Evolutionary conservation across 1,139 yeast species (phyloP).

Genomic region (Saccharomyces hybrid): DNA sequence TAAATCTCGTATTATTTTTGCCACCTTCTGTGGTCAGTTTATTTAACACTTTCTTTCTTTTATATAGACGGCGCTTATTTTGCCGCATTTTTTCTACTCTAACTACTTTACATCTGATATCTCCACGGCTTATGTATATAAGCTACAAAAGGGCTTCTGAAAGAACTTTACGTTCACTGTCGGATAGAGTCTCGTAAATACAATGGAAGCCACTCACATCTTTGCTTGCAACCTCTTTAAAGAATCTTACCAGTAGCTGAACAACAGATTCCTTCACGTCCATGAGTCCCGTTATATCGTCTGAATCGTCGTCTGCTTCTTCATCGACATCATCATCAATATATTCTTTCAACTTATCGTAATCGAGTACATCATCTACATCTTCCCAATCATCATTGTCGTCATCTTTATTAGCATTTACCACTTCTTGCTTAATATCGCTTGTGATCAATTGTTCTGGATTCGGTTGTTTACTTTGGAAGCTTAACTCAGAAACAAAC

Average conservation of each 20-base stretch:
- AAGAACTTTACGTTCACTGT: conserved; percentile 49
- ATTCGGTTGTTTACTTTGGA: conserved; percentile 44
- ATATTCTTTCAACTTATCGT: conserved; percentile 48
- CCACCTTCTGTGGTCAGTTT: neutral
- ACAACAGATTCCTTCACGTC: conserved; percentile 29
- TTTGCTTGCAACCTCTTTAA: conserved; percentile 52
- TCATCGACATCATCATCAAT: conserved; percentile 34
- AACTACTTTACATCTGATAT: neutral
- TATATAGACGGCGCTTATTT: neutral
- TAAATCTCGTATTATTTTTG: neutral
- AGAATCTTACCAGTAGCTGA: conserved; percentile 48
- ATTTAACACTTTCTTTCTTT: neutral
- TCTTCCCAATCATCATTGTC: conserved; percentile 76
- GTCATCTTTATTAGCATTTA: conserved; percentile 28
- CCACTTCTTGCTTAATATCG: conserved; percentile 20
- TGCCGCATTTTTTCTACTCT: neutral
- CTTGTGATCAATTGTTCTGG: conserved; percentile 30
- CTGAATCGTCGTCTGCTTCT: conserved; percentile 30
- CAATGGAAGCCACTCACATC: conserved; percentile 47
- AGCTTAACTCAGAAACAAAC: conserved; percentile 57
- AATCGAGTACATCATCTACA: conserved; percentile 58
- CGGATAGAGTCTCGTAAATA: conserved; percentile 45
- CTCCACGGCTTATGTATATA: neutral
- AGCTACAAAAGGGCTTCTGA: conserved; percentile 37
- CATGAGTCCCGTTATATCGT: conserved; percentile 23